These are phyloP conservation scores for Trichomonascaceae sp. DNA, from an alignment of 1,139 yeast species.

Conservation along the genomic window DNA sequence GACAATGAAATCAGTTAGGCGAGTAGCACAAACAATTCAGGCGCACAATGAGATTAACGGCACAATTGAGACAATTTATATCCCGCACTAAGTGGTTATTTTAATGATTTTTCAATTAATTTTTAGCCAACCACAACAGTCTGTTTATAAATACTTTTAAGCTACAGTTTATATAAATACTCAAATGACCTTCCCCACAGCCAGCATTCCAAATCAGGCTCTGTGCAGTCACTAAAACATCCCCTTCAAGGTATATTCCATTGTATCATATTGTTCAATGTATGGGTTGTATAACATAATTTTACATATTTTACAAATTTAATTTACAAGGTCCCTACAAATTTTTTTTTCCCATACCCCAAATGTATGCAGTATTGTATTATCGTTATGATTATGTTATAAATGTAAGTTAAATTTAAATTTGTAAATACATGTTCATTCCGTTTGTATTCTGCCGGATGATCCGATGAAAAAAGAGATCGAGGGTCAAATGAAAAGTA, in stretches of 20 bases:
- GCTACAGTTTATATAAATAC: neutral
- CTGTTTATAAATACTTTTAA: neutral
- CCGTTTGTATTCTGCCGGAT: neutral
- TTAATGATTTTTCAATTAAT: too few species aligned
- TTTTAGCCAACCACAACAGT: too few species aligned
- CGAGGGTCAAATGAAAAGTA: too few species aligned
- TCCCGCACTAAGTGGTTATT: too few species aligned
- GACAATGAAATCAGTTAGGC: too few species aligned
- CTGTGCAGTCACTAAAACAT: neutral
- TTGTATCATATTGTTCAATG: neutral
- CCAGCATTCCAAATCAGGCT: neutral
- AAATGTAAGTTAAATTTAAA: neutral
- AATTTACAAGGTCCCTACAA: neutral
- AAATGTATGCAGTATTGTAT: neutral
- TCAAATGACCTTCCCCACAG: neutral
- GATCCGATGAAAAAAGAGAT: neutral
- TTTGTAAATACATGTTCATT: too few species aligned
- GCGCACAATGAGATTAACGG: too few species aligned
- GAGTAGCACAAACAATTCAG: too few species aligned
- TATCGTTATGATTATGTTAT: neutral
- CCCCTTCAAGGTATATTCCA: neutral
- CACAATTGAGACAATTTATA: too few species aligned
- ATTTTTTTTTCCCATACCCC: neutral
- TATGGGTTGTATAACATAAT: neutral
- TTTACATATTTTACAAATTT: neutral